Evolutionary conservation across 1,284 basidiomycete species (phyloP).

Genomic region (Boletellus sp.): DNA sequence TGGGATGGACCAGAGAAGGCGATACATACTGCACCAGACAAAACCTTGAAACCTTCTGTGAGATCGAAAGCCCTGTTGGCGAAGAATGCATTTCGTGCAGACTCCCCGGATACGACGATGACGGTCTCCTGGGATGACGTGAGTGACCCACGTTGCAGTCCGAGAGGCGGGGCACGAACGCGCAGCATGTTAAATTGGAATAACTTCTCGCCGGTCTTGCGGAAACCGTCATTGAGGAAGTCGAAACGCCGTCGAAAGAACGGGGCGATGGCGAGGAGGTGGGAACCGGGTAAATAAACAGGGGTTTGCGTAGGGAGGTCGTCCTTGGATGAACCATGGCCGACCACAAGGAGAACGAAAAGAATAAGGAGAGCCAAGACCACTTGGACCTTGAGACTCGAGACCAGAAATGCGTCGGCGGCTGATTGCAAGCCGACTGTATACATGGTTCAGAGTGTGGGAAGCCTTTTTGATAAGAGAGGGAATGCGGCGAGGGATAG

Average conservation of each 20-base stretch:
- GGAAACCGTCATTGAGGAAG: slow-evolving; percentile 67
- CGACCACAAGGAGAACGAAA: slow-evolving; percentile 46
- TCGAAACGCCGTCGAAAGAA: slow-evolving; percentile 68
- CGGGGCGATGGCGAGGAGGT: slow-evolving; percentile 53
- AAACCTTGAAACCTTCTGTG: slow-evolving; percentile 70
- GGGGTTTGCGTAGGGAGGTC: slow-evolving; percentile 42
- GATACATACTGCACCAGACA: slow-evolving; percentile 65
- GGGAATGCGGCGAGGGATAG: slow-evolving; percentile 22
- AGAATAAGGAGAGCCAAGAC: slow-evolving; percentile 53
- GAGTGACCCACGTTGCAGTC: slow-evolving; percentile 16
- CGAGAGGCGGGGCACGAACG: slow-evolving; percentile 26
- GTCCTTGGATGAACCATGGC: slow-evolving; percentile 40
- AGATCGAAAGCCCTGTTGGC: slow-evolving; percentile 64
- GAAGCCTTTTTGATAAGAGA: slow-evolving; percentile 24
- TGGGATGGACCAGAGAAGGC: slow-evolving; percentile 6
- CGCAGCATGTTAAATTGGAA: slow-evolving; percentile 66
- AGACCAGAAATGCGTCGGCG: slow-evolving; percentile 53
- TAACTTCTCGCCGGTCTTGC: slow-evolving; percentile 55
- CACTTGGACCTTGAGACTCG: slow-evolving; percentile 52
- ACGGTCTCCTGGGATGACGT: slow-evolving; percentile 52
- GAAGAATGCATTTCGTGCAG: slow-evolving; percentile 65
- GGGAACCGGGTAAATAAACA: slow-evolving; percentile 51
- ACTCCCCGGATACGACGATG: slow-evolving; percentile 68
- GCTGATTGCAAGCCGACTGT: slow-evolving; percentile 58
- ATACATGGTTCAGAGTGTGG: slow-evolving; percentile 36